Evolutionary conservation across 257 asterid species (phyloP), one percentile per base, ranked within the genome.

Genomic region (Craterostigma plantagineum): DNA sequence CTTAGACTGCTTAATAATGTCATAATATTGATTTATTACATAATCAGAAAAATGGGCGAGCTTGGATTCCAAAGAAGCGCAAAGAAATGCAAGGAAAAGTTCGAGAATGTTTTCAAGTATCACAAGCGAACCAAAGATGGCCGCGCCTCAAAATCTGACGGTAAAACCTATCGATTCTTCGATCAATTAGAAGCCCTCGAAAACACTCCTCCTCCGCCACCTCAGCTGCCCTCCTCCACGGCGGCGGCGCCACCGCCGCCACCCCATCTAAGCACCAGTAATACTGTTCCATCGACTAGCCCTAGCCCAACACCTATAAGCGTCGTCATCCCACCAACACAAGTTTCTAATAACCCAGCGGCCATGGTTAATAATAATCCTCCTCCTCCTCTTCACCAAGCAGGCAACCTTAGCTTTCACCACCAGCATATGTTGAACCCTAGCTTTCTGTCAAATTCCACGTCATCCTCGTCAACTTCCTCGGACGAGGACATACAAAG

Each of bases 11-110:
- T 2, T 2, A 23, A 23, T 23, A 23, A 23, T 23, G 6, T n/a
- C n/a, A 23, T 23, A 23, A 23, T 23, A 23, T 2, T 23, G 4
- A 23, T 23, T 23, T 2, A 23, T 23, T 23, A 2, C n/a, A n/a
- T n/a, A n/a, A 2, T 49, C 78, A 90, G 98, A 67, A 90, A 90
- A 77, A 63, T 90, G 98, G 81, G 77, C n/a, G 94, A 90, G 52
- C 79, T 77, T 45, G 98, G 98, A 23, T 90, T 51, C 49, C 77
- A 71, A 27, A 65, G 95, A 33, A 83, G 66, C 52, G 55, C 84
- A 0, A 90, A 90, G 69, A 90, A 90, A 61, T 90, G 98, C 67
- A 79, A 77, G 23, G 98, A 90, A 65, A 90, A 90, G 54, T 90
- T 83, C 38, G 98, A 90, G 62, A 83, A 90, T 30, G 91, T 90